phyloP scores from a whole-genome alignment of 495 filamentous ascomycete genomes.

The Cercophora scortea region DNA sequence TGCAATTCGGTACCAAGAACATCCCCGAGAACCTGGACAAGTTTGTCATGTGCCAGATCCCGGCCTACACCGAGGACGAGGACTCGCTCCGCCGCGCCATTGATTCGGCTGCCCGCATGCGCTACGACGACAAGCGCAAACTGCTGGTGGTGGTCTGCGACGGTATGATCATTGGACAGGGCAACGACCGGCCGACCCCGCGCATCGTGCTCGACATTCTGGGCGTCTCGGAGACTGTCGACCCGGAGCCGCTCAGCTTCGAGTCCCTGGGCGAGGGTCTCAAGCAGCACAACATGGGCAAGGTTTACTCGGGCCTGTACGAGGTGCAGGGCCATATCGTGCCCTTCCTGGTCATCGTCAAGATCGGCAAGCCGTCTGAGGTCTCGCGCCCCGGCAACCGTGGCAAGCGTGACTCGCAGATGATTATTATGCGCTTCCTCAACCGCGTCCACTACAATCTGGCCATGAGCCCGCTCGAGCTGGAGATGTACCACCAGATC shows the following conservation, averaged over 20 bases:
- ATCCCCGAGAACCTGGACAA: slow-evolving; percentile 94
- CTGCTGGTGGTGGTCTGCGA: slow-evolving; percentile 90
- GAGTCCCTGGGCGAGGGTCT: slow-evolving; percentile 92
- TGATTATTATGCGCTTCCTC: slow-evolving; percentile 95
- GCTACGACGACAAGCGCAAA: slow-evolving; percentile 97
- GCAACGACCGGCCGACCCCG: slow-evolving; percentile 92
- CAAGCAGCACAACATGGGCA: slow-evolving; percentile 99
- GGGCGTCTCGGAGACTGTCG: slow-evolving; percentile 84
- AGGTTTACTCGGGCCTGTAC: slow-evolving; percentile 95
- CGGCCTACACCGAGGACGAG: slow-evolving; percentile 97
- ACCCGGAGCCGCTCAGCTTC: slow-evolving; percentile 96
- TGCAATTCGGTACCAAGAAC: slow-evolving; percentile 89
- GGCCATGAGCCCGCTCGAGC: slow-evolving; percentile 90
- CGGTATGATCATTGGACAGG: slow-evolving; percentile 99
- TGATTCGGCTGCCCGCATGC: slow-evolving; percentile 91
- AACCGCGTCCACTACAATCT: slow-evolving; percentile 96
- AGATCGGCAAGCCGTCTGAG: slow-evolving; percentile 95
- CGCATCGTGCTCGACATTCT: slow-evolving; percentile 96
- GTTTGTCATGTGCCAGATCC: slow-evolving; percentile 96
- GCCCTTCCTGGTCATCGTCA: slow-evolving; percentile 93
- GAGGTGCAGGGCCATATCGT: slow-evolving; percentile 98
- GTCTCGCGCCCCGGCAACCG: slow-evolving; percentile 94
- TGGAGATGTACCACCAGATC: slow-evolving; percentile 99
- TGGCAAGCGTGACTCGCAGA: slow-evolving; percentile 98
- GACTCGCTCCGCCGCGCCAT: slow-evolving; percentile 94